Evolutionary conservation across 352 stramenopile genomes (phyloP).

Genomic region (Lagenidium sp.): DNA sequence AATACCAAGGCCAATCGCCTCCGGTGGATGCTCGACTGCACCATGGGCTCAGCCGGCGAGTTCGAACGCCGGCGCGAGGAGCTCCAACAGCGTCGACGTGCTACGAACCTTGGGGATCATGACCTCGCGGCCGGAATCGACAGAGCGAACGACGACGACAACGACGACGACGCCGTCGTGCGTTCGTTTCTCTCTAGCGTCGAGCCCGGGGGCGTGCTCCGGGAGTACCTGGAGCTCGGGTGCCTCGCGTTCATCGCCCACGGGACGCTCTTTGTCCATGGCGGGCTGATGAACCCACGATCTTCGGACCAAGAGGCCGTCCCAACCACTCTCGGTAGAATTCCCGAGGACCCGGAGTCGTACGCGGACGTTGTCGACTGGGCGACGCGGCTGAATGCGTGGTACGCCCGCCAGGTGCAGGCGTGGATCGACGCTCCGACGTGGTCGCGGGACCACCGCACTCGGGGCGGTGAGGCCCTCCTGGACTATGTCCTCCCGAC

Average conservation of each 20-base stretch:
- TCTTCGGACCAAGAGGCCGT: conserved; percentile 18
- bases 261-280: conserved; percentile 91
- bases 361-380: conserved; percentile 31
- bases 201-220: conserved; percentile 56
- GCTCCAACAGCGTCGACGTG: too few species aligned
- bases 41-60: conserved; percentile 85
- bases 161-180: conserved; percentile 75
- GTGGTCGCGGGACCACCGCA: conserved; percentile 49
- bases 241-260: conserved; percentile 71
- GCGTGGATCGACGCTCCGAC: conserved; percentile 73
- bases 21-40: conserved; percentile 87
- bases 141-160: conserved; percentile 3
- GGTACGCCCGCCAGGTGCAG: conserved; percentile 62
- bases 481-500: conserved; percentile 64
- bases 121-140: too few species aligned
- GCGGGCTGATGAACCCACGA: conserved; percentile 62
- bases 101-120: too few species aligned
- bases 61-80: conserved; percentile 85
- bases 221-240: conserved; percentile 78
- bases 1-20: conserved; percentile 83
- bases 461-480: conserved; percentile 52
- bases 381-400: conserved; percentile 73
- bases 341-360: conserved; percentile 42
- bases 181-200: conserved; percentile 75
- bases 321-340: conserved; percentile 49